Evolutionary conservation across 2,329 filamentous ascomycete genomes (phyloP), one percentile per base, ranked within the genome.

Genomic region (Exophiala phaeomuriformis): DNA sequence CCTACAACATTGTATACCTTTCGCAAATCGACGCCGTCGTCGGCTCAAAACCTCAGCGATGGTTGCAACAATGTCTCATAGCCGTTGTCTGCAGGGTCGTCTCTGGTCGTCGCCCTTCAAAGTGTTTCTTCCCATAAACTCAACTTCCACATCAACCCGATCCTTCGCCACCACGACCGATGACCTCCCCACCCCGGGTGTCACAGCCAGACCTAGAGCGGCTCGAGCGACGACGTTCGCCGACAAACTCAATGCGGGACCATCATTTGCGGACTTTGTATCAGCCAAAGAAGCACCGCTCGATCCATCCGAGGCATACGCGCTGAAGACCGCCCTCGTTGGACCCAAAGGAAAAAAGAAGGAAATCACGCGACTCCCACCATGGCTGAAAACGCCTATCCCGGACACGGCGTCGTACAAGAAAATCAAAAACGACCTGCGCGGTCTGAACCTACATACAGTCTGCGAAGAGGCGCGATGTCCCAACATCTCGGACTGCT

Each of bases 391-490:
- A 78, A 98, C 91, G 27, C 88, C 90, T 1, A 93, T 98, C 52
- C 93, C 93, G 0, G 82, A 83, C 8, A 85, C 85, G 58, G 86
- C 80, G 53, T 94, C 94, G 73, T 96, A 85, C 77, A 94, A 94
- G 74, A 88, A 88, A 66, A 95, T 98, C 71, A 96, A 95, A 77
- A 84, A 86, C 60, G 93, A 98, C 70, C 75, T 98, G 61, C 82
- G 93, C 35, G 93, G 93, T 0, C 74, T 98, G 56, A 86, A 87
- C 53, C 76, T 98, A 52, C 90, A 96, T 71, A 98, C 93, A 3
- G 93, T 98, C 10, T 98, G 93, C 71, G 93, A 98, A 73, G 93
- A 98, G 74, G 93, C 93, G 1, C 83, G 90, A 61, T 98, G 93
- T 71, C 93, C 93, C 57, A 98, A 98, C 71, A 95, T 98, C 57